These are phyloP conservation scores for Aspergillus neotritici DNA, from an alignment of 2,329 filamentous ascomycete genomes.

Conservation along the genomic window DNA sequence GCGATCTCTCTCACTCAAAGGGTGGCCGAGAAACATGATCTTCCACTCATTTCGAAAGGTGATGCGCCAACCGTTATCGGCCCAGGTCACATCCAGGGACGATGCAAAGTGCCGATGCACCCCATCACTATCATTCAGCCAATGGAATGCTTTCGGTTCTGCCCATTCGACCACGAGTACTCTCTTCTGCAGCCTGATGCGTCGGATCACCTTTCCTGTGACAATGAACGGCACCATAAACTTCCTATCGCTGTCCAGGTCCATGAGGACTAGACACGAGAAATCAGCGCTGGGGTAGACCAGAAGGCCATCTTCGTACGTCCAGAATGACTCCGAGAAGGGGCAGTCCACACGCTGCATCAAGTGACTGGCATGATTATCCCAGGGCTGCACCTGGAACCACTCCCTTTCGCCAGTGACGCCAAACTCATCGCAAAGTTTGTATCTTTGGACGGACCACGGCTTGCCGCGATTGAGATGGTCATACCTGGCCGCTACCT, in stretches of 20 bases:
- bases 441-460: conserved; percentile 43
- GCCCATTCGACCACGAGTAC: conserved; percentile 63
- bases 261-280: conserved; percentile 42
- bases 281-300: conserved; percentile 45
- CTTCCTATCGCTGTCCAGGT: conserved; percentile 44
- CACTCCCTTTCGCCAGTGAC: conserved; percentile 33
- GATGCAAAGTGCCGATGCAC: conserved; percentile 57
- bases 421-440: conserved; percentile 34
- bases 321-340: conserved; percentile 47
- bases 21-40: conserved; percentile 53
- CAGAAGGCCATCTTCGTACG: conserved; percentile 52
- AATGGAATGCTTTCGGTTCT: conserved; percentile 48
- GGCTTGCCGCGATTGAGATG: conserved; percentile 48
- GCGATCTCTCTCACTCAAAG: conserved; percentile 52
- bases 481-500: conserved; percentile 51
- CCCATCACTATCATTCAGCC: conserved; percentile 47
- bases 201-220: conserved; percentile 47
- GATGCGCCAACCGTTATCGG: conserved; percentile 38
- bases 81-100: conserved; percentile 47
- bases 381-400: conserved; percentile 40
- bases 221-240: conserved; percentile 49
- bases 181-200: conserved; percentile 49
- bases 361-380: conserved; percentile 35
- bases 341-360: conserved; percentile 27
- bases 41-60: conserved; percentile 56